These are phyloP conservation scores for Auricularia cornea DNA, from an alignment of 768 basidiomycete species.

Conservation along the genomic window DNA sequence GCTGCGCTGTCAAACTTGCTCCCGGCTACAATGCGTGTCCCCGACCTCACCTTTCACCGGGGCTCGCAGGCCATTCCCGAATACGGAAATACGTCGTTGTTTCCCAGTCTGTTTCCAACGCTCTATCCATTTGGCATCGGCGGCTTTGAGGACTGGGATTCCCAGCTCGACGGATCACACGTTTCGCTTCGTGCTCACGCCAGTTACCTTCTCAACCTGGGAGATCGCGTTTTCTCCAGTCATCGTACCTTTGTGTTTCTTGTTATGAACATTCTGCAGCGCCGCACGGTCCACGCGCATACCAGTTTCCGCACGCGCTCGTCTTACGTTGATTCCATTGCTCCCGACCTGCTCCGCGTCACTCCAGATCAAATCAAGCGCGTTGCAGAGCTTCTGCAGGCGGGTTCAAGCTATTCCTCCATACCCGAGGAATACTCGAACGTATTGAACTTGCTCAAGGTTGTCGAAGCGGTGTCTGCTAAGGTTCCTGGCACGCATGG, in stretches of 20 bases:
- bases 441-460: slow-evolving; percentile 17
- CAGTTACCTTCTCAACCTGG: slow-evolving; percentile 14
- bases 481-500: slow-evolving; percentile 23
- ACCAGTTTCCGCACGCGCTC: slow-evolving; percentile 17
- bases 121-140: slow-evolving; percentile 25
- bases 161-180: not conserved
- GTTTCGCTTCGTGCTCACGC: slow-evolving; percentile 18
- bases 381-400: slow-evolving; percentile 8
- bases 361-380: not conserved
- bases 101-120: slow-evolving; percentile 25
- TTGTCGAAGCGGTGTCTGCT: slow-evolving; percentile 25
- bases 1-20: slow-evolving; percentile 19
- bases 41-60: slow-evolving; percentile 19
- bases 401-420: slow-evolving; percentile 3
- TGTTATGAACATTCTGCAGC: slow-evolving; percentile 19
- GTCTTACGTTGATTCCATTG: slow-evolving; percentile 9
- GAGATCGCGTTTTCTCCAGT: slow-evolving; percentile 14
- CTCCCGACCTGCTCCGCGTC: slow-evolving; percentile 8
- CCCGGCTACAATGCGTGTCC: not conserved
- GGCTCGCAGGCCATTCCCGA: slow-evolving; percentile 17
- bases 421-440: slow-evolving; percentile 9
- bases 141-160: slow-evolving; percentile 19
- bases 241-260: slow-evolving; percentile 23
- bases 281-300: slow-evolving; percentile 15
- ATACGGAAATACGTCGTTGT: slow-evolving; percentile 23